Percentiles rank a stretch among this genome's conserved stretches.
Conservation (phyloP, 2,329 filamentous ascomycete species). For the Calonectria henricotiae region DNA sequence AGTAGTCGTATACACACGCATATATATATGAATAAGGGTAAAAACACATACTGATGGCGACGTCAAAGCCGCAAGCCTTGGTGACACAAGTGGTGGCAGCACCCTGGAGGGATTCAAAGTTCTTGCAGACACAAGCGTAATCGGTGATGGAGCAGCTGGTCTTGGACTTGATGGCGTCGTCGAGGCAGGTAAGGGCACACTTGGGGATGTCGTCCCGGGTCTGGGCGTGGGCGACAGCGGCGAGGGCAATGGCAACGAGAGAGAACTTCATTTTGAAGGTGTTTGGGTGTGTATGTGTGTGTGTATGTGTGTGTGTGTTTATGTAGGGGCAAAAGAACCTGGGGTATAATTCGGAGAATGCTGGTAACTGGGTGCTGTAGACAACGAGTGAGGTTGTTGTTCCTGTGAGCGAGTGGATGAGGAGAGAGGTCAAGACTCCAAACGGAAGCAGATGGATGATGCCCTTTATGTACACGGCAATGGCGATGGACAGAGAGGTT, state of each 20-base stretch:
- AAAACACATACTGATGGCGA: constrained; percentile 59
- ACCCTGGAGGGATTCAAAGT: constrained; percentile 55
- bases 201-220: constrained; percentile 56
- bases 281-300: constrained; percentile 33
- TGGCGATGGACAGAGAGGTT: not conserved
- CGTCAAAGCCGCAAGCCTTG: constrained; percentile 57
- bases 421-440: constrained; percentile 41
- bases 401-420: constrained; percentile 55
- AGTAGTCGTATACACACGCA: not conserved
- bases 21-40: not conserved
- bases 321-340: not conserved
- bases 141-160: constrained; percentile 57
- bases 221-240: constrained; percentile 58
- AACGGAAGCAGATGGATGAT: constrained; percentile 40
- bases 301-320: constrained; percentile 33
- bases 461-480: constrained; percentile 55
- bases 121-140: constrained; percentile 57
- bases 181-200: constrained; percentile 60
- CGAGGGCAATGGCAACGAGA: constrained; percentile 56
- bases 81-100: constrained; percentile 59
- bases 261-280: constrained; percentile 61
- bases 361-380: constrained; percentile 37
- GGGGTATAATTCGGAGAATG: constrained; percentile 7
- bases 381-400: constrained; percentile 55
- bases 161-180: constrained; percentile 53